Evolutionary conservation across 331 rosid species (phyloP), one percentile per base, ranked within the genome.

Genomic region (Malus hybrid): DNA sequence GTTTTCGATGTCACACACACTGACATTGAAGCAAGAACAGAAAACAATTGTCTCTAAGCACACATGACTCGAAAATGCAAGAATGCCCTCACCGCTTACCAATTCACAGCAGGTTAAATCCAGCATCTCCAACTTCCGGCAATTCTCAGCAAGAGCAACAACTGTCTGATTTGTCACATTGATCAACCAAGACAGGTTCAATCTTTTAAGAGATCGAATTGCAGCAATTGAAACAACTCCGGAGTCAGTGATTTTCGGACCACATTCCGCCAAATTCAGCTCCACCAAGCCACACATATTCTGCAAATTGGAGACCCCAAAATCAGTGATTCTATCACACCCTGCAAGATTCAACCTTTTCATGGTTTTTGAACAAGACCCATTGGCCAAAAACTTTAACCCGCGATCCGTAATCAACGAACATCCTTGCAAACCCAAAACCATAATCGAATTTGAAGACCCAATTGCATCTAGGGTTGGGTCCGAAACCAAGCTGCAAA

Each of bases 311-410:
- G 48, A 54, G 39, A 68, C 74, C 39, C 82, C 84, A 10, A 1
- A n/a, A 70, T 76, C 79, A 7, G 70, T 79, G n/a, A 83, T 79
- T 64, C 75, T 54, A 72, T 69, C 59, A 60, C 86, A 80, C 39
- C 2, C 11, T 1, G 68, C 68, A 6, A 80, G 65, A n/a, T 33
- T 56, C 61, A 80, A 20, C 19, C 22, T 70, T 59, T 64, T 69
- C 3, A 69, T 24, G 69, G 80, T 68, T 66, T 71, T 80, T 7
- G 80, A 75, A 31, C 60, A 61, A 33, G 76, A 46, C 33, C 80
- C 77, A 10, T 16, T 54, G 9, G 84, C 65, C 67, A 80, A 39
- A 27, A 13, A 75, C 39, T 4, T 19, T 68, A 80, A 65, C 42
- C 80, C 84, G 14, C 28, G 28, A 63, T 80, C 77, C 15, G 80